Evolutionary conservation across 176 grass and related monocot species (phyloP).

Genomic region (Zea luxurians): DNA sequence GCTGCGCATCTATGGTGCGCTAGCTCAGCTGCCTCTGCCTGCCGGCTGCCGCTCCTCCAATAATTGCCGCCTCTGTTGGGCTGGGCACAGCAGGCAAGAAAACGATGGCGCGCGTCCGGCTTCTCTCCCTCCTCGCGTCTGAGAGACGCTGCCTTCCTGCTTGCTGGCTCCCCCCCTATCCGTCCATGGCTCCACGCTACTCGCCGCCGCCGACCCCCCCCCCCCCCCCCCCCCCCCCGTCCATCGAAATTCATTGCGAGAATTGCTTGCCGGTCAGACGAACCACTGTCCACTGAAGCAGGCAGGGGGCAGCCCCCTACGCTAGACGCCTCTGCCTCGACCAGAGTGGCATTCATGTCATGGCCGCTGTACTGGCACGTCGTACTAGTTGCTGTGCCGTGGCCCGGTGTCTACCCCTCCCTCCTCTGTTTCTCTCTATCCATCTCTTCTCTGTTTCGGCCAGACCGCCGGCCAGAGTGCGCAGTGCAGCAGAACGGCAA

Average conservation of each 20-base stretch:
- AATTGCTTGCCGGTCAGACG: slow-evolving; percentile 29
- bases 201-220: not conserved
- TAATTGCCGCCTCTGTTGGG: slow-evolving; percentile 23
- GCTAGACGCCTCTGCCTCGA: not conserved
- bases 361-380: slow-evolving; percentile 2
- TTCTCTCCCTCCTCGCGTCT: not conserved
- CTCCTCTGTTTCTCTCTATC: not conserved
- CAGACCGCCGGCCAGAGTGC: not conserved
- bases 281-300: not conserved
- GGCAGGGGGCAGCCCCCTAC: not conserved
- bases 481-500: not conserved
- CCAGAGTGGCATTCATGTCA: slow-evolving; percentile 11
- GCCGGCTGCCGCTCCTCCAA: slow-evolving; percentile 5
- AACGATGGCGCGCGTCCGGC: not conserved
- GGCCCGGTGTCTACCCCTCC: not conserved
- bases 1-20: slow-evolving; percentile 31
- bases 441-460: not conserved
- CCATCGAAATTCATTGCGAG: slow-evolving; percentile 30
- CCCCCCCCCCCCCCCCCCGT: not conserved
- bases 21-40: not conserved
- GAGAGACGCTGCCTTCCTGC: no score
- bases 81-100: slow-evolving; percentile 34
- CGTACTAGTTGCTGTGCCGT: not conserved
- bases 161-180: not conserved
- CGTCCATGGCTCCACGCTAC: not conserved